Percentiles rank a stretch among this genome's conserved stretches.
phyloP scores from a whole-genome alignment of 768 basidiomycete genomes.

The Suillus decipiens region DNA sequence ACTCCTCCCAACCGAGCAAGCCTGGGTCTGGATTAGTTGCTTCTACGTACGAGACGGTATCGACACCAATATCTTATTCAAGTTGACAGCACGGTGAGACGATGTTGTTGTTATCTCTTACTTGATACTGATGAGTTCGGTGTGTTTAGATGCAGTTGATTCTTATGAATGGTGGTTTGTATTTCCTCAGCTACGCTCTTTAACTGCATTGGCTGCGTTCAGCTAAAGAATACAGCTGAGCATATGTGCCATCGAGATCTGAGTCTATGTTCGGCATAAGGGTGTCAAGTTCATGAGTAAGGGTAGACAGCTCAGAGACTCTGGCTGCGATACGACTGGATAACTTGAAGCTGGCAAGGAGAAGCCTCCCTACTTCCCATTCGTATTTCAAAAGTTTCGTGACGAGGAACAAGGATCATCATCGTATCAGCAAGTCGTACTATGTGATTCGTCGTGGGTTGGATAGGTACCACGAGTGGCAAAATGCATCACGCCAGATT shows the following conservation, averaged over 20 bases:
- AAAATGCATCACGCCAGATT: constrained; percentile 8
- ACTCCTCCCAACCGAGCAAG: not conserved
- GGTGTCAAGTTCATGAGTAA: not conserved
- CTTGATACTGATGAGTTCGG: not conserved
- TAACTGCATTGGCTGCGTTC: no score
- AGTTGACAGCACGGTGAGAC: not conserved
- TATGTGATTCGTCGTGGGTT: not conserved
- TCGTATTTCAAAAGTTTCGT: not conserved
- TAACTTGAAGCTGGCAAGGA: no score
- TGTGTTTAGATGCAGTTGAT: no score
- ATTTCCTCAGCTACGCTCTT: no score
- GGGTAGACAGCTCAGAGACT: not conserved
- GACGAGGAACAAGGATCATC: not conserved
- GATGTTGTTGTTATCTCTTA: not conserved
- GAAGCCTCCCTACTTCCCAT: not conserved
- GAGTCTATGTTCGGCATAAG: not conserved
- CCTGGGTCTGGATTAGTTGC: no score
- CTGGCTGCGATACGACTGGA: no score
- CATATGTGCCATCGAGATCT: not conserved
- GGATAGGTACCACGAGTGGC: constrained; percentile 3
- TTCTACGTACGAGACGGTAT: not conserved
- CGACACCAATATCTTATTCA: not conserved
- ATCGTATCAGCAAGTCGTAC: not conserved
- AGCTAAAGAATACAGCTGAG: no score
- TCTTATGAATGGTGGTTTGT: no score